Percentiles rank a stretch among this genome's conserved stretches.
phyloP scores from a whole-genome alignment of 2,329 filamentous ascomycete species.

The Lasiodiplodia theobromae region DNA sequence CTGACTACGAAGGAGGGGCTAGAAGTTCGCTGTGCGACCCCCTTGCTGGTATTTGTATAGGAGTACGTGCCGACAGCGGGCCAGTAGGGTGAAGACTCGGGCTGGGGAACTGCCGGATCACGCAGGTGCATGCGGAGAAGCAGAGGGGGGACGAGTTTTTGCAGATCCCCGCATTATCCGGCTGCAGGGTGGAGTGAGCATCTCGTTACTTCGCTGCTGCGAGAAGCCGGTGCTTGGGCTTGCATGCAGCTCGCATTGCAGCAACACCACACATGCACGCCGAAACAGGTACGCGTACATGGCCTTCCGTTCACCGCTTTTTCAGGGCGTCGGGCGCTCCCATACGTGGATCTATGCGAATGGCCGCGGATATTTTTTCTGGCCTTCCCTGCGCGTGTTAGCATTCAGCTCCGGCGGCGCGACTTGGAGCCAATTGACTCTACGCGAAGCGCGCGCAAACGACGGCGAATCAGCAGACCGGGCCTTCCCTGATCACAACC shows the following conservation, averaged over 20 bases:
- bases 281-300: not conserved
- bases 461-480: not conserved
- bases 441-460: not conserved
- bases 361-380: not conserved
- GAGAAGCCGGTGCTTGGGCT: not conserved
- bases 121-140: constrained; percentile 11
- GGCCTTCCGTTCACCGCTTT: not conserved
- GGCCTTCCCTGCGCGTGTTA: not conserved
- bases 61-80: not conserved
- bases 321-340: not conserved
- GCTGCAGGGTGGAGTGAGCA: constrained; percentile 19
- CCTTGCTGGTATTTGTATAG: not conserved
- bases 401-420: not conserved
- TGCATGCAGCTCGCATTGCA: constrained; percentile 5
- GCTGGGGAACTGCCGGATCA: constrained; percentile 5
- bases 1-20: not conserved
- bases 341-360: not conserved
- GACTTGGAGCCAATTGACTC: not conserved
- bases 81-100: constrained; percentile 1
- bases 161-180: not conserved
- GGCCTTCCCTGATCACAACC: not conserved
- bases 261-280: constrained; percentile 1
- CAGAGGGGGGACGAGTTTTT: not conserved
- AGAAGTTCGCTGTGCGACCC: not conserved
- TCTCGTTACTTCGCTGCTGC: constrained; percentile 10